These are phyloP conservation scores for Mycena galopus DNA, from an alignment of 768 basidiomycete species.

Conservation along the genomic window DNA sequence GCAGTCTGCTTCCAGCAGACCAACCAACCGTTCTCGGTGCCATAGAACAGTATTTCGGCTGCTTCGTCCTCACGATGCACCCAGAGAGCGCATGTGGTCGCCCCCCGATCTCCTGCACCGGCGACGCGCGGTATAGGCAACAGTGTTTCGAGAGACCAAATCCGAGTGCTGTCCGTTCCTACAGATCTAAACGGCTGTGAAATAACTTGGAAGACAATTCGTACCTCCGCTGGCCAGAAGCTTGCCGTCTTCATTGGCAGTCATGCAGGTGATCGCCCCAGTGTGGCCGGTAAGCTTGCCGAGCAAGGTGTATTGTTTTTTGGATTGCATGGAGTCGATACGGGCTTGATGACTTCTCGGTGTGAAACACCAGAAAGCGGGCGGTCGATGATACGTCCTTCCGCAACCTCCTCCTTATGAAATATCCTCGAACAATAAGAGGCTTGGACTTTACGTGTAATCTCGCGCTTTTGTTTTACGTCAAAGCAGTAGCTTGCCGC, in stretches of 20 bases:
- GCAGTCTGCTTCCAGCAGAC: constrained; percentile 29
- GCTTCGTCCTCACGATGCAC: constrained; percentile 26
- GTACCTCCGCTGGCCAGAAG: constrained; percentile 21
- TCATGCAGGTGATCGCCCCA: not conserved
- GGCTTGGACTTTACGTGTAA: too few species aligned
- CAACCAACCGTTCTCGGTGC: constrained; percentile 27
- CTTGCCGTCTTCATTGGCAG: constrained; percentile 14
- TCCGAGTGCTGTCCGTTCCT: constrained; percentile 16
- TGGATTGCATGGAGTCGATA: too few species aligned
- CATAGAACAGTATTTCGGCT: constrained; percentile 20
- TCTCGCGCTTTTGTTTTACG: too few species aligned
- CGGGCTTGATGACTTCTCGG: too few species aligned
- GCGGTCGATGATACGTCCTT: too few species aligned
- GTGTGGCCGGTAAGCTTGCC: constrained; percentile 1
- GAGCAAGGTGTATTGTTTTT: too few species aligned
- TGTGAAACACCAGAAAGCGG: too few species aligned
- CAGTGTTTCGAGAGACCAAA: constrained; percentile 7
- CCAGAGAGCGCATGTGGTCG: constrained; percentile 26
- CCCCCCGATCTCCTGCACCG: constrained; percentile 19
- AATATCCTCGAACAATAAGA: too few species aligned
- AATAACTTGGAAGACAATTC: not conserved
- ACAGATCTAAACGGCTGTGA: not conserved
- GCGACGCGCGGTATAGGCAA: not conserved
- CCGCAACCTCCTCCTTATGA: too few species aligned
- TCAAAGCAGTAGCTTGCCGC: too few species aligned